Evolutionary conservation across 768 basidiomycete genomes (phyloP).

Genomic region (Phanerochaete sordida): DNA sequence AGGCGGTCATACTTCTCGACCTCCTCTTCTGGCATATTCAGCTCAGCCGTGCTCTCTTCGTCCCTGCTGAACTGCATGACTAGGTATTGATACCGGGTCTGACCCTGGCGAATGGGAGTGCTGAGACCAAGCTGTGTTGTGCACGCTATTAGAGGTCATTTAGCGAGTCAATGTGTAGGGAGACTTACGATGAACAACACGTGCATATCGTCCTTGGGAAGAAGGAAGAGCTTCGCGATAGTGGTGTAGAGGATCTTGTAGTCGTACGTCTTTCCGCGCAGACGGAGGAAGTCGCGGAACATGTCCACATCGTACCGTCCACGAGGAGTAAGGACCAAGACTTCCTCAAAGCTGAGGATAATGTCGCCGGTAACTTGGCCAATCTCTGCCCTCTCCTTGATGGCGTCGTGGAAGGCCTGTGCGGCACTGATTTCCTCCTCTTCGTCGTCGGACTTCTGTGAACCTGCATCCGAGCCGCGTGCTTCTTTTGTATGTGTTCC

Average conservation of each 20-base stretch:
- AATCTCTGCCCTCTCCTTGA: slow-evolving; percentile 96
- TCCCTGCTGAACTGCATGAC: slow-evolving; percentile 98
- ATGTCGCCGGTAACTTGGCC: slow-evolving; percentile 89
- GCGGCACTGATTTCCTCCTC: slow-evolving; percentile 84
- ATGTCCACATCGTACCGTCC: slow-evolving; percentile 98
- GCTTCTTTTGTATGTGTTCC: slow-evolving; percentile 60
- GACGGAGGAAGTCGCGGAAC: slow-evolving; percentile 89
- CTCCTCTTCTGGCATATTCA: slow-evolving; percentile 91
- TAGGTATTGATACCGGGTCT: slow-evolving; percentile 95
- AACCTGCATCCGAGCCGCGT: slow-evolving; percentile 68
- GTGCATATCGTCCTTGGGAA: slow-evolving; percentile 96
- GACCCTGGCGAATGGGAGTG: slow-evolving; percentile 95
- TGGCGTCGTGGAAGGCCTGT: slow-evolving; percentile 92
- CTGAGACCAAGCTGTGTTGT: slow-evolving; percentile 73
- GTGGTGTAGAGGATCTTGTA: slow-evolving; percentile 93
- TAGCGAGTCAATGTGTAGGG: neutral
- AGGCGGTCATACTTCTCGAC: slow-evolving; percentile 76
- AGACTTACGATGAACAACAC: slow-evolving; percentile 85
- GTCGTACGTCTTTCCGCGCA: slow-evolving; percentile 99
- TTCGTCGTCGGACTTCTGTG: slow-evolving; percentile 69
- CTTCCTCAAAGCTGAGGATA: slow-evolving; percentile 92
- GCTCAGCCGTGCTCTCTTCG: slow-evolving; percentile 93
- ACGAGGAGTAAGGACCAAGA: slow-evolving; percentile 91
- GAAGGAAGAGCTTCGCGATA: slow-evolving; percentile 84
- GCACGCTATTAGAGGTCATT: neutral